Evolutionary conservation across 768 basidiomycete species (phyloP), one percentile per base, ranked within the genome.

Genomic region (Asterophora lycoperdoides): DNA sequence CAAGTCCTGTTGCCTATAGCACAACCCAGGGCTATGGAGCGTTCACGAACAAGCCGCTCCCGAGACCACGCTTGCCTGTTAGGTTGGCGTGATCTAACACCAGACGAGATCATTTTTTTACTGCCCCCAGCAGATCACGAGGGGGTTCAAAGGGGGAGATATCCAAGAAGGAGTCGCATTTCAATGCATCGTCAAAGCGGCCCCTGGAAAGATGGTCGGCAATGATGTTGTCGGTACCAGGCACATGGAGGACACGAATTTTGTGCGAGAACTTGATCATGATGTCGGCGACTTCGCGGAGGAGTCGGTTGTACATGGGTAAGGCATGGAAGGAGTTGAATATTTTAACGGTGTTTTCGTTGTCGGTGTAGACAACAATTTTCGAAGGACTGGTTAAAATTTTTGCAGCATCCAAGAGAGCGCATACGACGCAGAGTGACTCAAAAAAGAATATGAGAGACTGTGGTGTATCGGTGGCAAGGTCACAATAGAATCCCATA

Each of bases 1-100:
- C 10, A 4, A 0, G 67, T 64, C 3, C 59, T 58, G 0, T 13
- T 14, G n/a, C 68, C 62, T n/a, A 74, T 48, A 0, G 66, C 50
- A n/a, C 55, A 20, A 2, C 67, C 68, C 8, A 72, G 58, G 0
- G 67, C 68, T 18, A 69, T 57, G 2, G 64, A 53, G 5, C 66
- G 59, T 50, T 67, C 64, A 14, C 48, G 63, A 4, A 15, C 14
- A 6, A 51, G 38, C 6, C 30, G 15, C 26, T 30, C 60, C 9
- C 0, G 68, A 56, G 6, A 53, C 71, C 72, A 74, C 33, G 66
- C 48, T 14, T 29, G 46, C 20, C 65, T 46, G 0, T n/a, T 1
- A 4, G 68, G 68, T 45, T 68, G 70, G 52, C 56, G 54, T 44
- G 63, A 50, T 33, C 20, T 29, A 13, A 30, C 28, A 17, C 9